Conservation (phyloP, 1,284 basidiomycete genomes). For the Malassezia dermatis region DNA sequence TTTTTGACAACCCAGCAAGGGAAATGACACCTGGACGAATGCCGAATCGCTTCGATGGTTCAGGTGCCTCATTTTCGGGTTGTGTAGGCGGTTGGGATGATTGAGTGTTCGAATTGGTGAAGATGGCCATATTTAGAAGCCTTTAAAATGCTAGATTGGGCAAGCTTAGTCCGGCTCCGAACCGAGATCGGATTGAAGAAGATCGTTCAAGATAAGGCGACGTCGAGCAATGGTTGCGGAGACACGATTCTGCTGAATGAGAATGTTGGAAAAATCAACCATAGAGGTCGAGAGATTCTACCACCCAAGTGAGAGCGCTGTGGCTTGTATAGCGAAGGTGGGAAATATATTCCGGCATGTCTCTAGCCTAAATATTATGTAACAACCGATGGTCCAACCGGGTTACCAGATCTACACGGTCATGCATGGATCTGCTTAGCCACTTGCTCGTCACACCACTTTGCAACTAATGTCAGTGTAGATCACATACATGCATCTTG, state of each 20-base stretch:
- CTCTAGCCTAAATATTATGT: not conserved
- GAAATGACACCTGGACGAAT: conserved; percentile 11
- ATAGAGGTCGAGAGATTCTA: not conserved
- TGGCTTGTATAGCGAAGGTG: not conserved
- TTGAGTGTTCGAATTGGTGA: not conserved
- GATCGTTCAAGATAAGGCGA: not conserved
- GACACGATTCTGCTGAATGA: not conserved
- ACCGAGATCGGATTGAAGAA: conserved; percentile 3
- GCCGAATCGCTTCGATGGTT: not conserved
- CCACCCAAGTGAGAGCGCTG: not conserved
- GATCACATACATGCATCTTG: conserved; percentile 6
- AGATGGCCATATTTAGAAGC: conserved; percentile 1
- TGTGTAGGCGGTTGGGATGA: not conserved
- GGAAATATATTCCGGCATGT: not conserved
- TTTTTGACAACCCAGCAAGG: conserved; percentile 3
- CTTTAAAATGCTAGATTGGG: not conserved
- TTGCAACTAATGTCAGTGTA: conserved; percentile 13
- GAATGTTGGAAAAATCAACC: not conserved
- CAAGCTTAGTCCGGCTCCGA: conserved; percentile 9
- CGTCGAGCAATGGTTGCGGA: not conserved
- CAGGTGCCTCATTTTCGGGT: not conserved
- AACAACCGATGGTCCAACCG: not conserved
- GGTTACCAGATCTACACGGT: not conserved
- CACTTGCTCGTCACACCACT: conserved; percentile 27
- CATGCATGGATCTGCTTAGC: conserved; percentile 8